These are phyloP conservation scores for Abortiporus biennis DNA, from an alignment of 1,284 basidiomycete genomes.

Conservation along the genomic window DNA sequence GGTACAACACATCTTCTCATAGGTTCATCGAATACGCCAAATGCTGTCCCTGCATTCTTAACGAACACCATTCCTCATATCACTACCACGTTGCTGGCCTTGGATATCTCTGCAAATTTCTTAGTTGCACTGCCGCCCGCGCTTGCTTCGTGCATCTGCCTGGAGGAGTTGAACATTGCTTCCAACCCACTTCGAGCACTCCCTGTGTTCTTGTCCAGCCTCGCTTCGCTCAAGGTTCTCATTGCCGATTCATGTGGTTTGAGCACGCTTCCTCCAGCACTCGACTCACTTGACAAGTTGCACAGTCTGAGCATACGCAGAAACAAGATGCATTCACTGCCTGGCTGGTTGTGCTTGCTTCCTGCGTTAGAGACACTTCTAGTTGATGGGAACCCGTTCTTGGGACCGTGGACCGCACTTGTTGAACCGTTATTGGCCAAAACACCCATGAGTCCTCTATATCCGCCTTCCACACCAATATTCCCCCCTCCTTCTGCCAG, in stretches of 20 bases:
- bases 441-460: conserved; percentile 50
- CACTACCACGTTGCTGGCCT: conserved; percentile 70
- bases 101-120: conserved; percentile 88
- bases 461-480: conserved; percentile 61
- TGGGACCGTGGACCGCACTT: conserved; percentile 85
- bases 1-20: conserved; percentile 89
- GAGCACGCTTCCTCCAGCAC: conserved; percentile 62
- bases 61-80: conserved; percentile 65
- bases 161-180: conserved; percentile 94
- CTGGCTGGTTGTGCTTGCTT: conserved; percentile 89
- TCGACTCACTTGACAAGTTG: conserved; percentile 65
- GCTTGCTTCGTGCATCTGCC: conserved; percentile 67
- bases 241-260: conserved; percentile 88
- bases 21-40: conserved; percentile 69
- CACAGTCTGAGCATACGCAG: conserved; percentile 85
- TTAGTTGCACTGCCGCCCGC: conserved; percentile 77
- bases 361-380: conserved; percentile 79
- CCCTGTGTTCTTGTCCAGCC: conserved; percentile 75
- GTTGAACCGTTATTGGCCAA: conserved; percentile 76
- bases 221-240: conserved; percentile 78
- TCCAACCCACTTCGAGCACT: conserved; percentile 83
- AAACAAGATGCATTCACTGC: conserved; percentile 87
- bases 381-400: conserved; percentile 92
- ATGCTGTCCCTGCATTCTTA: conserved; percentile 71
- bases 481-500: conserved; percentile 46